Evolutionary conservation across 768 basidiomycete species (phyloP), one percentile per base, ranked within the genome.

Genomic region (Sutorius australiensis): DNA sequence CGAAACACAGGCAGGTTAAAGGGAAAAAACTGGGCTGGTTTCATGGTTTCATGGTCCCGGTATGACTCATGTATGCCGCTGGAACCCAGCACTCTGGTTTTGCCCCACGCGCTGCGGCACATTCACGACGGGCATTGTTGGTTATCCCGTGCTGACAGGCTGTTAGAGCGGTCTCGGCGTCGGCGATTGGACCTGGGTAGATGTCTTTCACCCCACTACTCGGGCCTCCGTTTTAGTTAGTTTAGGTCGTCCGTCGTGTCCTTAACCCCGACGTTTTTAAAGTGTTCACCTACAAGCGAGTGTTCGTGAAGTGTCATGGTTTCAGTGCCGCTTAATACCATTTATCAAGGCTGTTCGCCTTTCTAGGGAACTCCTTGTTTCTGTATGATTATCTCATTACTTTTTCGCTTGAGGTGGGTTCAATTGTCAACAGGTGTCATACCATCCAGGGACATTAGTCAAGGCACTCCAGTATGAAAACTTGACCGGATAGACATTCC

Each of bases 381-480:
- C 36, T 60, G 8, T 67, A 67, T 19, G 67, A 68, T 33, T 60
- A 66, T 48, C 14, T 68, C 44, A 44, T 68, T 1, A 68, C 68
- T 17, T 6, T 68, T 37, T 28, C 50, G 12, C 55, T 64, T 48
- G 68, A 70, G 54, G 67, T 64, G 30, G 9, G 61, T 59, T 9
- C 44, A 9, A 12, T 24, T 24, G 32, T 51, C 27, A 24, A 47
- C 32, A 66, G 66, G 47, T 57, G 16, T 24, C 37, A 14, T 47
- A 56, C 17, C 17, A 42, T 59, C 13, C 63, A 66, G 63, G 60
- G 61, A 48, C 58, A 14, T 0, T 14, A 16, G 49, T 51, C 33
- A 65, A 65, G 13, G 33, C 13, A n/a, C 34, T 58, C 31, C 57
- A 59, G 28, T 64, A 61, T 48, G 63, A 49, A 36, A 55, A 28